phyloP scores from a whole-genome alignment of 768 basidiomycete species.

The Naganishia friedmannii region DNA sequence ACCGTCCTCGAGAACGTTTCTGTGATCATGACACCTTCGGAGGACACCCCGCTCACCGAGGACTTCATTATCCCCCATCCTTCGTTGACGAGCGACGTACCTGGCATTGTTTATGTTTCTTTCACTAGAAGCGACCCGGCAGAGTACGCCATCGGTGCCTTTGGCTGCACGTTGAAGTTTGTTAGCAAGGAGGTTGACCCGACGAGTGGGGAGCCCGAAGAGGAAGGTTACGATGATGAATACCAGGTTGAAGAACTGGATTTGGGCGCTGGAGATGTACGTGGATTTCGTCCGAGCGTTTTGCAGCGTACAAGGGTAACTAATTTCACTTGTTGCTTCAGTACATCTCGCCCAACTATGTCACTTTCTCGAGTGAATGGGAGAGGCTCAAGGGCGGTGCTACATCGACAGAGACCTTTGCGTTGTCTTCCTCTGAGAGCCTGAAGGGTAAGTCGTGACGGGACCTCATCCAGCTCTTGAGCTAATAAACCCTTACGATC shows the following conservation, averaged over 20 bases:
- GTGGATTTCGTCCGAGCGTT: slow-evolving; percentile 28
- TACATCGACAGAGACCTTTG: slow-evolving; percentile 85
- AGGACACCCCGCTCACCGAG: slow-evolving; percentile 74
- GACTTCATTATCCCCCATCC: slow-evolving; percentile 89
- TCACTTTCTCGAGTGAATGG: slow-evolving; percentile 91
- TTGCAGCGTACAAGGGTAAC: background rate
- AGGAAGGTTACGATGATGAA: slow-evolving; percentile 98
- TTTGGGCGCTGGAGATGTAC: slow-evolving; percentile 74
- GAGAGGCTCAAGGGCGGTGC: slow-evolving; percentile 77
- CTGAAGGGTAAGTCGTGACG: slow-evolving; percentile 70
- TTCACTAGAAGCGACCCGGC: slow-evolving; percentile 79
- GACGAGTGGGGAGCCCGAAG: slow-evolving; percentile 88
- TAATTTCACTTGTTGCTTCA: slow-evolving; percentile 21
- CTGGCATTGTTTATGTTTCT: slow-evolving; percentile 86
- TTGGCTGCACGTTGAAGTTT: slow-evolving; percentile 88
- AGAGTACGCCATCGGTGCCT: slow-evolving; percentile 75
- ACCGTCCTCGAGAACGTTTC: slow-evolving; percentile 92
- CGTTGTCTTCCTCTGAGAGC: slow-evolving; percentile 84
- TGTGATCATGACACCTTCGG: slow-evolving; percentile 81
- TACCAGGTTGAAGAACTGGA: slow-evolving; percentile 97
- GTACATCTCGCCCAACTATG: slow-evolving; percentile 93
- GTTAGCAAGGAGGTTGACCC: slow-evolving; percentile 97
- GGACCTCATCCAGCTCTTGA: background rate
- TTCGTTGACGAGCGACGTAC: slow-evolving; percentile 67
- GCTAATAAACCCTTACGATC: background rate